These are phyloP conservation scores for Coprinopsis strossmayeri DNA, from an alignment of 768 basidiomycete species.

Conservation along the genomic window DNA sequence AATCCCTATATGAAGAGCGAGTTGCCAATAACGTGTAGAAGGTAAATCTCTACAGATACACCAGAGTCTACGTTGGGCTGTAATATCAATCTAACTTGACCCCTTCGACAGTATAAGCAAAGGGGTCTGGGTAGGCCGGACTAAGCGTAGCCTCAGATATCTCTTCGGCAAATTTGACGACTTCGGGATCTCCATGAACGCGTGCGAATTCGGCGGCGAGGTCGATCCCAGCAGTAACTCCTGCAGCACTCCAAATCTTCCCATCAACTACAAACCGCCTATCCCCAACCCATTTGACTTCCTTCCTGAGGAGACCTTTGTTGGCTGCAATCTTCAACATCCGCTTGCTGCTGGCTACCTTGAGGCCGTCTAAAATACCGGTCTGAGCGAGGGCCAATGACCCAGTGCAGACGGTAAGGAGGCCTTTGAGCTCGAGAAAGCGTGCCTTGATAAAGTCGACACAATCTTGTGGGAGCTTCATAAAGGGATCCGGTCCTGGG, in stretches of 20 bases:
- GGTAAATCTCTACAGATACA: too few relatives aligned
- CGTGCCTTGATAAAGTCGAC: slow-evolving; percentile 13
- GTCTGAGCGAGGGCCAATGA: slow-evolving; percentile 16
- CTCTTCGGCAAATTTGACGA: slow-evolving; percentile 16
- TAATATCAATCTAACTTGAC: slow-evolving; percentile 15
- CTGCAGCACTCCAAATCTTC: slow-evolving; percentile 22
- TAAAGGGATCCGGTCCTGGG: slow-evolving; percentile 17
- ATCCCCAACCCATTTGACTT: slow-evolving; percentile 24
- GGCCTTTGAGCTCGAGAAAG: slow-evolving; percentile 7
- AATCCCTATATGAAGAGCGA: too few relatives aligned
- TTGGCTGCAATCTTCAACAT: not conserved
- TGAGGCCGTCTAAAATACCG: slow-evolving; percentile 18
- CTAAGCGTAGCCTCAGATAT: slow-evolving; percentile 19
- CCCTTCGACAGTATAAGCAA: slow-evolving; percentile 19
- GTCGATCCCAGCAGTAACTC: slow-evolving; percentile 21
- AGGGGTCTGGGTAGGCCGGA: slow-evolving; percentile 21
- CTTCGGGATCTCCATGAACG: slow-evolving; percentile 18
- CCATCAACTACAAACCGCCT: slow-evolving; percentile 21
- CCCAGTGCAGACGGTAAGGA: slow-evolving; percentile 19
- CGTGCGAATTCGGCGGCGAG: slow-evolving; percentile 22
- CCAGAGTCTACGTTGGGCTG: too few relatives aligned
- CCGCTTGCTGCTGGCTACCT: slow-evolving; percentile 18
- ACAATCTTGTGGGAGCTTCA: slow-evolving; percentile 12
- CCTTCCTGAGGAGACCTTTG: slow-evolving; percentile 7
- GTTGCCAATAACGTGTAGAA: too few relatives aligned